Percentiles rank a stretch among this genome's conserved stretches.
These are phyloP conservation scores for Benincasa hispida DNA, from an alignment of 306 rosid genomes.

Conservation along the genomic window DNA sequence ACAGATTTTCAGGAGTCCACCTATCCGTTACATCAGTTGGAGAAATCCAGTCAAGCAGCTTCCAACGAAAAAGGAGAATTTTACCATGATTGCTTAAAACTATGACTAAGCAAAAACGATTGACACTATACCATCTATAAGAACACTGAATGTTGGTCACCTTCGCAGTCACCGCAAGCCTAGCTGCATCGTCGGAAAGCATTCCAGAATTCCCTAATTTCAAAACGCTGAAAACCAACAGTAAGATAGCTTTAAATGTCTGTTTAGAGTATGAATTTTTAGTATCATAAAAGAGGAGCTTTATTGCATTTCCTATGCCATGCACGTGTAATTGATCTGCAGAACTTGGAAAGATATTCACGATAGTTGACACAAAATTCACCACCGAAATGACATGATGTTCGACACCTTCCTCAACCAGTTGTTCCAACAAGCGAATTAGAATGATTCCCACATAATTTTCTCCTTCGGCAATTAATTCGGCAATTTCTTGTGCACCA, in stretches of 20 bases:
- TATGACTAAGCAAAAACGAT: neutral
- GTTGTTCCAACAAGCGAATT: constrained; percentile 46
- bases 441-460: constrained; percentile 55
- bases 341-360: constrained; percentile 37
- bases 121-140: neutral
- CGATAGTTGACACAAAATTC: constrained; percentile 35
- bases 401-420: constrained; percentile 46
- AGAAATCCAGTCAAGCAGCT: constrained; percentile 46
- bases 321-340: constrained; percentile 47
- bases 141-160: constrained; percentile 18
- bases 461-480: constrained; percentile 51
- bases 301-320: constrained; percentile 47
- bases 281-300: constrained; percentile 22
- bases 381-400: constrained; percentile 33
- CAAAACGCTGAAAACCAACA: constrained; percentile 43
- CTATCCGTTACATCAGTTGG: constrained; percentile 21
- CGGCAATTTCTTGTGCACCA: constrained; percentile 48
- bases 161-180: constrained; percentile 61
- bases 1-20: constrained; percentile 42
- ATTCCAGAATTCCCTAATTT: constrained; percentile 43
- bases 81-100: constrained; percentile 2
- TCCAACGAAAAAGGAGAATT: constrained; percentile 14
- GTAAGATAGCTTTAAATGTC: constrained; percentile 25
- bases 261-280: constrained; percentile 26
- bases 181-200: constrained; percentile 47